Evolutionary conservation across 805 yeast genomes (phyloP).

Genomic region (Scheffersomyces lignosus): DNA sequence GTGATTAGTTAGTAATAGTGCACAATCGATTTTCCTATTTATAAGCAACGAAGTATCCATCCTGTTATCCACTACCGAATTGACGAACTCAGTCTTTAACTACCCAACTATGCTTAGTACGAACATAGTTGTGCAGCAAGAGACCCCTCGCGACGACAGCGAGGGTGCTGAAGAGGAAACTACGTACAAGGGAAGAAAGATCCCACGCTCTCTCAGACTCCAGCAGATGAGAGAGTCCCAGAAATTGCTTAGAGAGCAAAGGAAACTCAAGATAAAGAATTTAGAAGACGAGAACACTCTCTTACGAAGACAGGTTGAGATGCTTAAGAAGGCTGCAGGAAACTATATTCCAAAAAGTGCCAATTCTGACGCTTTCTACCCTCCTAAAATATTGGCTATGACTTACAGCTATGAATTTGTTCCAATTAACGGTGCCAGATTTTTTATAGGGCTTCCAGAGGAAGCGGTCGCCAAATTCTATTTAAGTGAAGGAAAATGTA

Average conservation of each 20-base stretch:
- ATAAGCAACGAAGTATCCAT: too few relatives aligned
- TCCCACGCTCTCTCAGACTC: slow-evolving; percentile 1
- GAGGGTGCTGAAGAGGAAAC: background rate
- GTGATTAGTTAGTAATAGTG: too few relatives aligned
- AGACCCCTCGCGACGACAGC: background rate
- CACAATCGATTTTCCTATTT: too few relatives aligned
- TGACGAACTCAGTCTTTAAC: background rate
- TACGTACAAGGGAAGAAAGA: slow-evolving; percentile 2
- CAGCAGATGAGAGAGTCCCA: slow-evolving; percentile 8
- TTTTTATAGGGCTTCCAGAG: background rate
- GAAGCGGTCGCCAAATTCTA: slow-evolving; percentile 2
- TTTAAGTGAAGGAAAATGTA: slow-evolving; percentile 1
- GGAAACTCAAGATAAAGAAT: slow-evolving; percentile 2
- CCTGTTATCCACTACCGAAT: background rate
- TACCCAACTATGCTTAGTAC: background rate
- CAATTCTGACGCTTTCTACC: background rate
- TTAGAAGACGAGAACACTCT: slow-evolving; percentile 2
- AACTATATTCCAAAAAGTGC: background rate
- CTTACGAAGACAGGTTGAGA: background rate
- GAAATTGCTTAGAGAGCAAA: slow-evolving; percentile 5
- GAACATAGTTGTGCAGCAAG: background rate
- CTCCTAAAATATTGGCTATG: background rate
- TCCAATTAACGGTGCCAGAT: background rate
- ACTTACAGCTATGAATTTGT: background rate
- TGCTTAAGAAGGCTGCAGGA: background rate